A percentile compares a stretch with the other conserved stretches of the same genome.
Conservation (phyloP, 163 green algal species). For the Scenedesmus sp. region DNA sequence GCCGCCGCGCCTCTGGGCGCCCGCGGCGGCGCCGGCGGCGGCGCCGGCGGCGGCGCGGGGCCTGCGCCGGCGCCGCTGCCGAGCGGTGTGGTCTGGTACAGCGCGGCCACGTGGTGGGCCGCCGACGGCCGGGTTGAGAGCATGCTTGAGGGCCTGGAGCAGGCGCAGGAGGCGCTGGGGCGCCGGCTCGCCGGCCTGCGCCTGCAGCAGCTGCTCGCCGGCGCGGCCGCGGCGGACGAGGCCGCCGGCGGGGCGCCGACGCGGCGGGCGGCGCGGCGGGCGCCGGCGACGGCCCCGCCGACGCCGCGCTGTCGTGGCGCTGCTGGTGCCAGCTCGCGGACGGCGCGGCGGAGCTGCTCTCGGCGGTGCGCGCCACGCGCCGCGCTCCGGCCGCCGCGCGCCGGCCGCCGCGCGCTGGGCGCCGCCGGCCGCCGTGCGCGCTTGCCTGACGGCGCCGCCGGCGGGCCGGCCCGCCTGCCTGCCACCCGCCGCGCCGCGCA, state of each 20-base stretch:
- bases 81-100: slow-evolving; percentile 12
- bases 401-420: too few relatives aligned
- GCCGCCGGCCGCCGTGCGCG: too few relatives aligned
- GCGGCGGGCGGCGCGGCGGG: not conserved
- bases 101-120: slow-evolving; percentile 20
- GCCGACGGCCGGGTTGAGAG: slow-evolving; percentile 5
- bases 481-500: not conserved
- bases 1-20: not conserved
- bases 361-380: not conserved
- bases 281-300: not conserved
- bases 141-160: slow-evolving; percentile 3
- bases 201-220: slow-evolving; percentile 21
- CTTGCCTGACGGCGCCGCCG: too few relatives aligned
- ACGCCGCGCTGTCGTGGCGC: slow-evolving; percentile 11
- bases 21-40: not conserved
- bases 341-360: slow-evolving; percentile 11
- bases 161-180: not conserved
- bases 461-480: not conserved
- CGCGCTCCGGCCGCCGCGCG: too few relatives aligned
- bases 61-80: not conserved
- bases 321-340: slow-evolving; percentile 37
- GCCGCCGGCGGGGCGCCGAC: not conserved
- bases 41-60: not conserved
- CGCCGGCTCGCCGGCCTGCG: not conserved
- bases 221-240: not conserved